Base-by-base conservation (phyloP, 805 yeast genomes). In the Zygoascus biomembranicola region DNA sequence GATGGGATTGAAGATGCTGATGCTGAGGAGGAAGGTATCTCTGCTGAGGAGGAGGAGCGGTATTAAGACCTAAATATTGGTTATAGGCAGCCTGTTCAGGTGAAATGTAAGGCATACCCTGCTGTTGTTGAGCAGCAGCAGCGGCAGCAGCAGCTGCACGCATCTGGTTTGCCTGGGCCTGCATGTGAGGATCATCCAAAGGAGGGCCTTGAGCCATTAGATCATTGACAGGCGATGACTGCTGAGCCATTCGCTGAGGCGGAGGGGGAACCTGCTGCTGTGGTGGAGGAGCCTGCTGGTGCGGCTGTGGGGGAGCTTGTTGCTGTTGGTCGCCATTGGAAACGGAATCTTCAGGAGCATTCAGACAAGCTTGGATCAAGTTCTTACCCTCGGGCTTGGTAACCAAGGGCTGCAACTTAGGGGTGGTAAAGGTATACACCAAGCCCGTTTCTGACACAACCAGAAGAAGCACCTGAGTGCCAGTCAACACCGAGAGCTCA, bases 391-490 rank as follows among this genome's bases (percentile, higher is more conserved):
- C 99, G 51, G 95, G 85, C 72, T 92, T 90, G 43, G 98, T 94
- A 51, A 94, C 99, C 63, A 94, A 79, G 8, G 99, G 99, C 73
- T 94, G 98, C 67, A 94, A 82, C 72, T 94, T 94, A 55, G 99
- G 99, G n/a, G 99, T 94, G 54, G 98, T 92, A 70, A 94, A 94
- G 19, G 99, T 94, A 72, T 94, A 94, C 52, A 94, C 99, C 58
- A 94, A 81, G 14, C 99, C 99, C n/a, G 99, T 94, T 71, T 94
- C 99, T 52, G 95, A 85, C 32, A 94, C 99, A 53, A 94, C 99
- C 62, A 94, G 80, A 56, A 94, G 76, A 59, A 94, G 78, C 31
- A 94, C 98, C 72, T 94, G 99, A 32, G 99, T 94, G 54, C 99
- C 99, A 13, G 99, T 94, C 63, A 94, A 78, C 51, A 94, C 98